phyloP scores from a whole-genome alignment of 2,329 filamentous ascomycete species.

The Geosmithia putterillii region DNA sequence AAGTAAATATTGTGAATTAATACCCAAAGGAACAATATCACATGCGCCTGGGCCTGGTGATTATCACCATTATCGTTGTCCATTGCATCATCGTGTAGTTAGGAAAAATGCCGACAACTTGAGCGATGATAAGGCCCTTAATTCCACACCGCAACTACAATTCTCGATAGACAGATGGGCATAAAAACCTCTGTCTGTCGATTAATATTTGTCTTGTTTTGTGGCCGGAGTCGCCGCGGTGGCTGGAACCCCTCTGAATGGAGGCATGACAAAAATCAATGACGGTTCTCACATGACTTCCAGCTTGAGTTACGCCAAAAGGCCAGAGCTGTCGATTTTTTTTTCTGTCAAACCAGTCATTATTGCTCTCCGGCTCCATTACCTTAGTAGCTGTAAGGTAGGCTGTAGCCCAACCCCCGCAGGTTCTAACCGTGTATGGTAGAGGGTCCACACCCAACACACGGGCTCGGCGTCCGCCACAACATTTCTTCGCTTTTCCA shows the following conservation, averaged over 20 bases:
- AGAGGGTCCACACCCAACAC: not conserved
- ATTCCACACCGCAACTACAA: no score
- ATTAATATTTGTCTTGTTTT: not conserved
- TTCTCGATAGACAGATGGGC: no score
- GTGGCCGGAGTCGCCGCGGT: not conserved
- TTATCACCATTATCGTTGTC: not conserved
- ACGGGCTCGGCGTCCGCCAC: constrained; percentile 2
- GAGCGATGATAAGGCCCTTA: not conserved
- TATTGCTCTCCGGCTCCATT: not conserved
- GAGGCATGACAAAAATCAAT: not conserved
- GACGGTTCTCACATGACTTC: not conserved
- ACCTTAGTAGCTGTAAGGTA: not conserved
- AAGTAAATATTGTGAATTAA: not conserved
- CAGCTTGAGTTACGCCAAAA: not conserved
- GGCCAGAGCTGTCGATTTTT: not conserved
- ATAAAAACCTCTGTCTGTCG: not conserved
- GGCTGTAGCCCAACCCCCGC: not conserved
- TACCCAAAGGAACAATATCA: not conserved
- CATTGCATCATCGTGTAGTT: not conserved
- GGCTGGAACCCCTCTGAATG: not conserved
- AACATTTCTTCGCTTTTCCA: constrained; percentile 4
- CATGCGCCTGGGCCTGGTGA: not conserved
- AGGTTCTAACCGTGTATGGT: not conserved
- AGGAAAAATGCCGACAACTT: no score
- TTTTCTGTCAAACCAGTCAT: not conserved